These are phyloP conservation scores for Sordariomycetes sp. DNA, from an alignment of 2,329 filamentous ascomycete genomes.

Conservation along the genomic window DNA sequence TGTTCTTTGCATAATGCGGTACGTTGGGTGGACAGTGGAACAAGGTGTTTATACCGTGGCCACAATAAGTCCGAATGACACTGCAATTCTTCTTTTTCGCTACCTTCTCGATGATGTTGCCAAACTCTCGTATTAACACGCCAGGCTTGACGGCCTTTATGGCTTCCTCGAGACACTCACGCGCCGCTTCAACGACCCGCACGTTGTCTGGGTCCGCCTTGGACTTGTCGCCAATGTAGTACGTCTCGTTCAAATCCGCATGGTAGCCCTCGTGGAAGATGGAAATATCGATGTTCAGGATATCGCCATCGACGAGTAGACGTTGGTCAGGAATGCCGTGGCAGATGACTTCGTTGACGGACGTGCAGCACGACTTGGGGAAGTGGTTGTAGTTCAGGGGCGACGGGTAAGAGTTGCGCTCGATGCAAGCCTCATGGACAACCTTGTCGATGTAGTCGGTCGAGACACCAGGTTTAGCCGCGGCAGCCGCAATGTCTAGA, in stretches of 20 bases:
- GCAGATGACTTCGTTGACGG: slow-evolving; percentile 94
- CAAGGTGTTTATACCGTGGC: slow-evolving; percentile 86
- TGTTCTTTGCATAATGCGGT: slow-evolving; percentile 97
- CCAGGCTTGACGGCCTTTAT: slow-evolving; percentile 92
- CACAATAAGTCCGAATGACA: slow-evolving; percentile 92
- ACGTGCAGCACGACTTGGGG: slow-evolving; percentile 96
- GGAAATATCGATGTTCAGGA: slow-evolving; percentile 93
- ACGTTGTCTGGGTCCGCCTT: slow-evolving; percentile 77
- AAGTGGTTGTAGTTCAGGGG: slow-evolving; percentile 94
- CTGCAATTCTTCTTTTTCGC: slow-evolving; percentile 80
- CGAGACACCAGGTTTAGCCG: slow-evolving; percentile 80
- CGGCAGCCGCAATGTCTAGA: slow-evolving; percentile 80
- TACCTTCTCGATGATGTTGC: slow-evolving; percentile 90
- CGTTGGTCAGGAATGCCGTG: slow-evolving; percentile 95
- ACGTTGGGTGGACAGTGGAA: slow-evolving; percentile 94
- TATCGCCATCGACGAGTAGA: slow-evolving; percentile 81
- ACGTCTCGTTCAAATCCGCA: slow-evolving; percentile 95
- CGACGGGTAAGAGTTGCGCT: slow-evolving; percentile 91
- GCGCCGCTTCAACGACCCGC: slow-evolving; percentile 79
- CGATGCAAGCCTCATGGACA: slow-evolving; percentile 89
- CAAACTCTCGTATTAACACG: slow-evolving; percentile 84
- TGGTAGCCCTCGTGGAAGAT: slow-evolving; percentile 94
- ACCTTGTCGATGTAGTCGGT: slow-evolving; percentile 93
- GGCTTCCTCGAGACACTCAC: slow-evolving; percentile 82
- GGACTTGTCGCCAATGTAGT: slow-evolving; percentile 90